Base-by-base conservation (phyloP, 345 rosid genomes). In the Hibiscus mutabilis region DNA sequence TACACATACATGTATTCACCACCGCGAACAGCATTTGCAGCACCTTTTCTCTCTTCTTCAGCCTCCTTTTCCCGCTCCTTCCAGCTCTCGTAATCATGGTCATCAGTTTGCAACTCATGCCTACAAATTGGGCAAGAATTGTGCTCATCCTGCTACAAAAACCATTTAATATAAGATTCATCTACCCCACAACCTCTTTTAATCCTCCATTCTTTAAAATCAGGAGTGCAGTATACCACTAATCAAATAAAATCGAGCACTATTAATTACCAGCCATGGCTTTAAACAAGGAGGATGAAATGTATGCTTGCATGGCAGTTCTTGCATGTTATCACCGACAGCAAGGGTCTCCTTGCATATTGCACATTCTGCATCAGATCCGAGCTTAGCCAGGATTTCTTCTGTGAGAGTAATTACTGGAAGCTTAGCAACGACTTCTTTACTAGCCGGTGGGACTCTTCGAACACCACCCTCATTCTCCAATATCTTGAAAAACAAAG, bases 41-140 rank as follows among this genome's bases (percentile, higher is more conserved):
- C 97, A 11, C 97, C 97, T 83, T 84, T 91, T 68, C 96, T 72
- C 81, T 89, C 99, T 81, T 91, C 97, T 78, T 89, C 90, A 0
- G 93, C 97, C 79, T 89, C 96, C 79, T 85, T 90, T 84, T 91
- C 96, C 61, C 81, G 76, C 82, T 91, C 96, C 83, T 94, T 95
- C 98, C 98, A 86, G 82, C 79, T 90, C 82, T 95, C 99, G 16
- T 95, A 95, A 13, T 81, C 85, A 77, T 89, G 91, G 79, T 95
- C 99, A 55, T 95, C 99, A 19, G 97, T 95, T 55, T 77, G 88
- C 74, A 95, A 82, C 73, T 95, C 99, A 12, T 89, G 86, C 60
- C 97, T 89, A 68, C 99, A 95, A 72, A 92, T 88, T 19, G 99
- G 99, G 76, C 99, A 95, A 56, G 99, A 92, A 85, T 95, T 95